Conservation (phyloP, 1,284 basidiomycete species). For the Dichomitus squalens region DNA sequence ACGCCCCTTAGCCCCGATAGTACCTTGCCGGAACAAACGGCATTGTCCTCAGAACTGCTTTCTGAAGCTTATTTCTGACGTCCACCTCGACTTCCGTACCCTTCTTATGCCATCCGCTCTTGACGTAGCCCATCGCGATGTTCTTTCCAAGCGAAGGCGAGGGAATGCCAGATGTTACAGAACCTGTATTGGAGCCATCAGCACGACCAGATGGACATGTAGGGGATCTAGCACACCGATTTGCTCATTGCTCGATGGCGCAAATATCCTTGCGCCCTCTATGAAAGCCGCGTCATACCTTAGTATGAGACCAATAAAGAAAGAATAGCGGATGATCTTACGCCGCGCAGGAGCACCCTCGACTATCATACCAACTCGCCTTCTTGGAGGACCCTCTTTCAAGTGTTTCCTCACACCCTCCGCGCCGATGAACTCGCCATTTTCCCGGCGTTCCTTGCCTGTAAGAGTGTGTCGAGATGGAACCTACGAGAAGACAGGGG, state of each 20-base stretch:
- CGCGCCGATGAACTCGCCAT: conserved; percentile 82
- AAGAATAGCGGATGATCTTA: conserved; percentile 34
- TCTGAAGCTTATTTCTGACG: conserved; percentile 74
- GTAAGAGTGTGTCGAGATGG: neutral
- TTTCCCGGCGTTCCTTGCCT: conserved; percentile 83
- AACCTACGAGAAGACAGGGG: neutral
- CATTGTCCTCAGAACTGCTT: conserved; percentile 75
- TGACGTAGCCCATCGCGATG: conserved; percentile 95
- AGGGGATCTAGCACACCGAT: conserved; percentile 50
- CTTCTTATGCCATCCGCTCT: conserved; percentile 85
- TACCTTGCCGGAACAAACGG: conserved; percentile 80
- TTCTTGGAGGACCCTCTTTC: conserved; percentile 76
- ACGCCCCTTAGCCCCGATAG: conserved; percentile 54
- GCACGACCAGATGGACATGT: neutral
- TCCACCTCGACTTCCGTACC: conserved; percentile 83
- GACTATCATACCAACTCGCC: conserved; percentile 85
- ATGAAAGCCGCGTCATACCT: conserved; percentile 2
- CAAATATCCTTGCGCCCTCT: conserved; percentile 85
- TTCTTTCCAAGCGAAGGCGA: conserved; percentile 90
- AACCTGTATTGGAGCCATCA: conserved; percentile 42
- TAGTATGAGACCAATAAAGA: conserved; percentile 7
- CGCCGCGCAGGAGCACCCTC: conserved; percentile 87
- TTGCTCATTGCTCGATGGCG: conserved; percentile 52
- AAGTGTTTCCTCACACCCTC: conserved; percentile 80
- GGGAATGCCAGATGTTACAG: conserved; percentile 93